These are phyloP conservation scores for Glomus cerebriforme DNA, from an alignment of 192 early-diverging fungal species.

Conservation along the genomic window DNA sequence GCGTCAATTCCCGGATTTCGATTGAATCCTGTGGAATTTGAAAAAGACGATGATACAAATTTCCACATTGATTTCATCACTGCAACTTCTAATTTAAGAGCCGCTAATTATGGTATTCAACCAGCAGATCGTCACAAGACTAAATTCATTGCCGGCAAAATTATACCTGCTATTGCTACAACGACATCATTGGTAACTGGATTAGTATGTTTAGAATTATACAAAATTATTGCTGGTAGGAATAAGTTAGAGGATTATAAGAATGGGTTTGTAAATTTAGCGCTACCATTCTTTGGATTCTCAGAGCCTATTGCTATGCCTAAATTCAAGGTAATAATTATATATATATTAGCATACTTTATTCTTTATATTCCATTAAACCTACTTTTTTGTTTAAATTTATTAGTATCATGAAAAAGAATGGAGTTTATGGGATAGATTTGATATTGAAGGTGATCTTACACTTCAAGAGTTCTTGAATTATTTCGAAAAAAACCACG, in stretches of 20 bases:
- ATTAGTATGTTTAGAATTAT: constrained; percentile 96
- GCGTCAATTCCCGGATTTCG: constrained; percentile 82
- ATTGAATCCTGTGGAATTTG: constrained; percentile 91
- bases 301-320: constrained; percentile 95
- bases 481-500: constrained; percentile 77
- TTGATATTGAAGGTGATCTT: constrained; percentile 81
- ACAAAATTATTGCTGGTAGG: constrained; percentile 85
- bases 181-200: constrained; percentile 96
- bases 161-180: constrained; percentile 91
- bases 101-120: constrained; percentile 76
- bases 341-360: not conserved
- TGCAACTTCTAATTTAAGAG: constrained; percentile 94
- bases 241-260: constrained; percentile 95
- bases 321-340: constrained; percentile 59
- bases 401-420: constrained; percentile 74
- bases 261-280: constrained; percentile 98
- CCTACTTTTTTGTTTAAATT: not conserved
- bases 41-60: constrained; percentile 99
- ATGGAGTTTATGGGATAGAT: constrained; percentile 95
- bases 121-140: constrained; percentile 78
- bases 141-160: constrained; percentile 89
- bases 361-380: not conserved
- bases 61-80: constrained; percentile 99
- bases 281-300: constrained; percentile 98
- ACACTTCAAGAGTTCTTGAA: constrained; percentile 91